A percentile compares a stretch with the other conserved stretches of the same genome.
Conservation (phyloP, 148 eudicot species). For the Cornus suecica region DNA sequence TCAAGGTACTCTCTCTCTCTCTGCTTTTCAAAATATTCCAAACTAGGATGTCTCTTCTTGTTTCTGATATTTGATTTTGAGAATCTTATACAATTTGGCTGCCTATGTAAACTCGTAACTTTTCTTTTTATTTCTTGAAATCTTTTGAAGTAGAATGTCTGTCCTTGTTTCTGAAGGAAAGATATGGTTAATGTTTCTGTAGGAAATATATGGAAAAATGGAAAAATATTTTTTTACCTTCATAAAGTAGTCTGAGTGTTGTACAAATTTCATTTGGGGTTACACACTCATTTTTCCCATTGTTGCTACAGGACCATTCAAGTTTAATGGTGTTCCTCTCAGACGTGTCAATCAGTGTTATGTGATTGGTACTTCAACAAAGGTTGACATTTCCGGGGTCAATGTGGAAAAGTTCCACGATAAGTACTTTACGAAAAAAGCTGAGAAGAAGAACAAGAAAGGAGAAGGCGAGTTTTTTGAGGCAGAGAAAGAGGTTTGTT, state of each 20-base stretch:
- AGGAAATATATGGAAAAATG: no score
- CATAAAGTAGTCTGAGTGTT: no score
- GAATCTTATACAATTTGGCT: no score
- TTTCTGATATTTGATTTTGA: no score
- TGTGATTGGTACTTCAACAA: slow-evolving; percentile 54
- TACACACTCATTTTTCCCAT: background rate
- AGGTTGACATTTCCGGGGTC: slow-evolving; percentile 47
- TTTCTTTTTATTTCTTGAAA: background rate
- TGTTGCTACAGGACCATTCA: slow-evolving; percentile 39
- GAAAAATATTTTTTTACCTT: no score
- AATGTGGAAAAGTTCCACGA: slow-evolving; percentile 43
- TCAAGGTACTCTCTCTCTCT: no score
- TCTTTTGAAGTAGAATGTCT: background rate
- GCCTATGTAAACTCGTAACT: no score
- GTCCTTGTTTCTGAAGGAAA: background rate
- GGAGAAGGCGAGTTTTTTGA: slow-evolving; percentile 52
- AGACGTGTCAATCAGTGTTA: slow-evolving; percentile 56
- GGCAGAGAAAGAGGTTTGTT: slow-evolving; percentile 41
- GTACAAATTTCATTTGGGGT: no score
- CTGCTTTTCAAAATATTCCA: no score
- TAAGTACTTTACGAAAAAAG: slow-evolving; percentile 44
- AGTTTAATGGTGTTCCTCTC: slow-evolving; percentile 52
- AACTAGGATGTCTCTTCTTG: no score
- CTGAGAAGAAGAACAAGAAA: slow-evolving; percentile 43
- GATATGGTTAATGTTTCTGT: background rate